Base-by-base conservation (phyloP, 495 filamentous ascomycete genomes). In the Aeminium ludgeri region DNA sequence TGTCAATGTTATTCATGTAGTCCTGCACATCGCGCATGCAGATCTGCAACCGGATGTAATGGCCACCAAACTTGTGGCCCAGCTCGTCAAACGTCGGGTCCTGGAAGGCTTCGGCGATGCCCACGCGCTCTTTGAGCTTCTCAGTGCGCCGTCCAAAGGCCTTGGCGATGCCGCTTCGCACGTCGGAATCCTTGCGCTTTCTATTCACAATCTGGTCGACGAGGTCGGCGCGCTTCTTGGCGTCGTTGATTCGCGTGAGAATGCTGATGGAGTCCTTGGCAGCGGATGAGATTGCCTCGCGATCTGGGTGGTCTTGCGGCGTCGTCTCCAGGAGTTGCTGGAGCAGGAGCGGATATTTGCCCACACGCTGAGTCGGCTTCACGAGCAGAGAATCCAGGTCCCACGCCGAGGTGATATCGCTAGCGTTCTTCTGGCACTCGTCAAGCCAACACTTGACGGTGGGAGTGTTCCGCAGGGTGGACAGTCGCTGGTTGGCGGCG, bases 321-420 rank as follows among this genome's bases (percentile, higher is more conserved):
- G 91, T 96, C 31, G 72, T 69, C 41, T 87, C 76, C 18, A 87
- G 67, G 0, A 96, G 66, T 42, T 83, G 69, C 6, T 67, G 68
- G 29, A 99, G 66, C 19, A 99, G 65, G 10, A 94, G 73, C 1
- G 85, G 86, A 51, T 95, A 99, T 49, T 92, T 94, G 20, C 83
- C 68, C 23, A 96, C 73, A 27, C 89, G 71, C 61, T 99, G 89
- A 49, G 87, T 79, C 7, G 89, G 89, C 59, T 99, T 99, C 44
- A 99, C 83, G 11, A 99, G 69, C 27, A 99, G 64, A 4, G 89
- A 86, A 56, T 93, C 85, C 36, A 99, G 61, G 54, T 91, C 78
- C 91, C 91, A 96, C 3, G 91, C 86, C 6, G 68, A 68, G 0
- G 89, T 99, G 19, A 99, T 65, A 54, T 94, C 91, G 40, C 78